Conservation (phyloP, 371 early-diverging fungal species). For the Lichtheimia corymbifera region DNA sequence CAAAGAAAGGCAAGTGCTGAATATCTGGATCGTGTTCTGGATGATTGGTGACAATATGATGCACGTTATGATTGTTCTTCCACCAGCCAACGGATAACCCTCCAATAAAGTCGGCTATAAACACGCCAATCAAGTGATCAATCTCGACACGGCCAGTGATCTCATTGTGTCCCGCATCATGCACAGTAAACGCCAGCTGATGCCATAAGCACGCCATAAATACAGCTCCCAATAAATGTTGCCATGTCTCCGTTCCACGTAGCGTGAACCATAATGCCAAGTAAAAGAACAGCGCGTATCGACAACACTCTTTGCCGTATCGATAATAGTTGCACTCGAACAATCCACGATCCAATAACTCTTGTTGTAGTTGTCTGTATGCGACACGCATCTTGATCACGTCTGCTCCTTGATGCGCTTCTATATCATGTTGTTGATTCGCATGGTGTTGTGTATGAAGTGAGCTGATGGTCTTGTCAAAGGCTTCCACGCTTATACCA, state of each 20-base stretch:
- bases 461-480: conserved; percentile 32
- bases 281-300: conserved; percentile 64
- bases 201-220: conserved; percentile 86
- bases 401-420: conserved; percentile 31
- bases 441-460: conserved; percentile 25
- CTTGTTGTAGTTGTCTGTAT: conserved; percentile 67
- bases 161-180: conserved; percentile 95
- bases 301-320: conserved; percentile 74
- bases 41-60: conserved; percentile 90
- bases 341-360: conserved; percentile 61
- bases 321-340: conserved; percentile 78
- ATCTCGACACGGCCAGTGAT: conserved; percentile 75
- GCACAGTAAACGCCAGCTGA: conserved; percentile 89
- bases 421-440: conserved; percentile 20
- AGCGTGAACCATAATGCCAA: conserved; percentile 67
- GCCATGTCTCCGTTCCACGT: conserved; percentile 61
- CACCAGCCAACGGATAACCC: conserved; percentile 96
- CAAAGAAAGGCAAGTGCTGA: conserved; percentile 95
- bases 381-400: conserved; percentile 47
- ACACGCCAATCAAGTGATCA: conserved; percentile 83
- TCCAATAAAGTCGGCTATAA: conserved; percentile 80
- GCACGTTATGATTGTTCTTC: conserved; percentile 95
- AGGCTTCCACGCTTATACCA: conserved; percentile 32
- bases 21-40: conserved; percentile 96
- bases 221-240: conserved; percentile 61